Evolutionary conservation across 345 rosid genomes (phyloP).

Genomic region (Brassica incana): DNA sequence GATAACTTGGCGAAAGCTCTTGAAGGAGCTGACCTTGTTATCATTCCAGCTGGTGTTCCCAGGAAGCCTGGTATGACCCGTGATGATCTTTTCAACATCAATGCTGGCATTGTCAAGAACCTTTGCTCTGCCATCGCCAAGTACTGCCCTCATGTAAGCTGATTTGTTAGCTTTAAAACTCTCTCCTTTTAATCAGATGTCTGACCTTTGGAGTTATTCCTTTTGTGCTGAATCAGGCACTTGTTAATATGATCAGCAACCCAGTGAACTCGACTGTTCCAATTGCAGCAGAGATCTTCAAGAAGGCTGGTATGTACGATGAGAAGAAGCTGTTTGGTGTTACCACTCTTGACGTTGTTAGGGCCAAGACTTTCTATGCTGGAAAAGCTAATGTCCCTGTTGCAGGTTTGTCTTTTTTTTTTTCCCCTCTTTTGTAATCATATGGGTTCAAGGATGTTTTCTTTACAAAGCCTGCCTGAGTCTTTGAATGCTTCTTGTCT

Average conservation of each 20-base stretch:
- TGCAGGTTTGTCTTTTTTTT: conserved; percentile 26
- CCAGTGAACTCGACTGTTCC: conserved; percentile 84
- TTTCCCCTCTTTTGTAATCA: background rate
- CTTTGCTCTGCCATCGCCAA: background rate
- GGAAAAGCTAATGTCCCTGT: conserved; percentile 62
- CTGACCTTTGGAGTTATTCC: background rate
- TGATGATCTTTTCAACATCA: background rate
- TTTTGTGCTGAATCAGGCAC: conserved; percentile 44
- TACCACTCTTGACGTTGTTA: conserved; percentile 76
- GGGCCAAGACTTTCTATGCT: conserved; percentile 40
- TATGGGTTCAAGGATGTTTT: background rate
- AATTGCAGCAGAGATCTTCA: conserved; percentile 74
- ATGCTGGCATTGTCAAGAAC: background rate
- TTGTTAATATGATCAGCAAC: conserved; percentile 78
- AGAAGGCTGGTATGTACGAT: conserved; percentile 69
- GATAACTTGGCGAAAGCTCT: background rate
- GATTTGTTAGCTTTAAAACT: background rate
- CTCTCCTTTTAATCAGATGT: background rate
- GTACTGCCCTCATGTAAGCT: background rate
- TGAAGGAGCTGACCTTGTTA: background rate
- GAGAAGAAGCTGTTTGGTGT: conserved; percentile 72
- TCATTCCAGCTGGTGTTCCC: background rate
- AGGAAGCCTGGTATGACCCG: background rate
- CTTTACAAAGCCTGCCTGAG: background rate
- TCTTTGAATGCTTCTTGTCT: conserved; percentile 4